Base-by-base conservation (phyloP, 2,329 filamentous ascomycete species). In the Cladophialophora exuberans region DNA sequence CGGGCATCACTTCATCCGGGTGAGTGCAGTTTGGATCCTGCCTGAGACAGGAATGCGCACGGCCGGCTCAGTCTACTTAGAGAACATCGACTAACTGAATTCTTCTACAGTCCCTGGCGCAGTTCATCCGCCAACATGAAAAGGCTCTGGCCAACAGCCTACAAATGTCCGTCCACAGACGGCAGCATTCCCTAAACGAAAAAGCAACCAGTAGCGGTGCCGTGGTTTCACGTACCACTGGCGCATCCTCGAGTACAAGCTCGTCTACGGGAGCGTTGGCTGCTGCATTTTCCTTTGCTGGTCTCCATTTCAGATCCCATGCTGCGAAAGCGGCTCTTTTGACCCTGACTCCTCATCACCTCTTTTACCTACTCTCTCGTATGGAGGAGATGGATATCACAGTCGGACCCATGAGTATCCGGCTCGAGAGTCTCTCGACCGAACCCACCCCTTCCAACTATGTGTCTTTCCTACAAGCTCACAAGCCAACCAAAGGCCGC, bases 101-200 rank as follows among this genome's bases (percentile, higher is more conserved):
- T 31, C 13, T 23, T 6, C 23, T 49, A 6, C 41, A 97, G 93
- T 94, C 96, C 81, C 83, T 99, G 71, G 92, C 93, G 70, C 87
- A 87, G 76, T 97, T 96, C 75, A 91, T 99, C 75, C 90, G 92
- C 61, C 96, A 91, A 52, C 91, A 99, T 78, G 94, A 99, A 76
- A 96, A 96, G 76, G 93, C 92, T 31, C 83, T 99, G 61, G 94
- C 94, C 70, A 97, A 97, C 77, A 93, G 93, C 66, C 79, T 97
- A 60, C 93, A 97, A 73, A 81, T 95, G 65, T 87, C 87, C 71
- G 62, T 63, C 31, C 62, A 65, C 43, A 45, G 59, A 31, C 85
- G 89, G 67, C 82, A 83, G 60, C 76, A 80, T 35, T 78, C 83
- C 60, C 87, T 86, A 66, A 85, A 92, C 84, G 83, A 82, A 63